Conservation (phyloP, 306 rosid species). For the Astragalus membranaceus region DNA sequence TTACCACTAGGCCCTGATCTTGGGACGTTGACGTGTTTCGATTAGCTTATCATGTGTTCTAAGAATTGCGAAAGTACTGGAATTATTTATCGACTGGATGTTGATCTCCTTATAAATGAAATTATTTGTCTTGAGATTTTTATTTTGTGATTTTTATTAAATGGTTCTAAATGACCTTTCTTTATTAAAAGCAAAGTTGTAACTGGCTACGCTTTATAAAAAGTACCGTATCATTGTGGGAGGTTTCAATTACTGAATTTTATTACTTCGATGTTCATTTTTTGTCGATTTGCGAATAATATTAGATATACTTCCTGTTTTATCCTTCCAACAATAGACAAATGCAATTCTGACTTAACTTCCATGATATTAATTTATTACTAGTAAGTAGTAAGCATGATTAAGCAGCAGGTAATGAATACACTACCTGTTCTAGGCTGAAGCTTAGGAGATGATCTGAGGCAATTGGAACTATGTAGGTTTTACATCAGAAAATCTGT, state of each 20-base stretch:
- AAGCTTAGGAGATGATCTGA: neutral
- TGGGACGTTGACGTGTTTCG: neutral
- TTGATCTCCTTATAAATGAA: neutral
- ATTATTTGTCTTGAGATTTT: neutral
- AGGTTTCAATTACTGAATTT: neutral
- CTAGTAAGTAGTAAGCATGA: neutral
- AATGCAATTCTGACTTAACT: neutral
- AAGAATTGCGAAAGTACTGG: neutral
- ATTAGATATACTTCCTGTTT: neutral
- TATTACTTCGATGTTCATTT: neutral
- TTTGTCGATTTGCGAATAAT: neutral
- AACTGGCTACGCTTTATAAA: neutral
- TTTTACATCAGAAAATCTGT: neutral
- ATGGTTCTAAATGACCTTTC: neutral
- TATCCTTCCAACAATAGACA: neutral
- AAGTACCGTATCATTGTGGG: neutral
- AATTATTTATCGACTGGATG: neutral
- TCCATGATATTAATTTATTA: neutral
- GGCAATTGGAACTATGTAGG: neutral
- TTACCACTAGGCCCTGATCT: too few species aligned
- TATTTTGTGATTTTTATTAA: neutral
- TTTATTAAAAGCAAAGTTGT: neutral
- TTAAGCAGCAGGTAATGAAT: neutral
- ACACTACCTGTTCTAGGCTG: neutral
- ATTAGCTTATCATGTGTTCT: neutral